Evolutionary conservation across 2,329 filamentous ascomycete genomes (phyloP), one percentile per base, ranked within the genome.

Genomic region (Alternaria solani): DNA sequence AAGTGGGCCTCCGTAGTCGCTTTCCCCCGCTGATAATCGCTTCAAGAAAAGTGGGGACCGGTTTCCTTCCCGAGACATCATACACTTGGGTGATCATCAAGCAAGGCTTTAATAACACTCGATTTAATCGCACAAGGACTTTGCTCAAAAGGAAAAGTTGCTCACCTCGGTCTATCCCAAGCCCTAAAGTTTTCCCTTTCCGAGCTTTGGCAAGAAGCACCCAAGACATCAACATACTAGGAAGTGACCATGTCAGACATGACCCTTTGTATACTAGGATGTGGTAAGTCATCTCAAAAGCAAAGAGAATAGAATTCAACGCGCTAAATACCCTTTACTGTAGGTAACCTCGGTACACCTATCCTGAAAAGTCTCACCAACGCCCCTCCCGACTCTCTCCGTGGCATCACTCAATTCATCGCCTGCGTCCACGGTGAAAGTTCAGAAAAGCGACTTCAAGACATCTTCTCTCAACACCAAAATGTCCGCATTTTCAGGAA

Each of bases 201-300:
- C 28, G 8, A 30, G 9, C 3, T 30, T 30, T 12, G 4, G 28
- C 28, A 30, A 11, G 28, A 30, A 30, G 11, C 1, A 30, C 28
- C 28, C 28, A 30, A 30, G 9, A 30, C 11, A 30, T 30, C 28
- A 30, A 3, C 28, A 30, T 11, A 30, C 8, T 20, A 9, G 36
- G n/a, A 39, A 42, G 18, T 30, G 9, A 30, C 28, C 11, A 72
- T 70, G 69, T 11, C 49, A 20, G 55, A 55, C 25, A 36, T 56
- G 20, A 69, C 66, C 6, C 57, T 74, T 6, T 74, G 70, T 42
- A 72, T 76, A 4, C 49, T 76, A 2, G 73, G 73, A 20, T 76
- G 73, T 56, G 73, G 72, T 71, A 71, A 30, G 67, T 54, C 8
- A 0, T 11, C 1, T 4, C 4, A 12, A 16, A 30, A 5, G 28